Percentiles rank a stretch among this genome's conserved stretches.
Evolutionary conservation across 257 asterid species (phyloP).

Genomic region (Solanum lycopersicoides): DNA sequence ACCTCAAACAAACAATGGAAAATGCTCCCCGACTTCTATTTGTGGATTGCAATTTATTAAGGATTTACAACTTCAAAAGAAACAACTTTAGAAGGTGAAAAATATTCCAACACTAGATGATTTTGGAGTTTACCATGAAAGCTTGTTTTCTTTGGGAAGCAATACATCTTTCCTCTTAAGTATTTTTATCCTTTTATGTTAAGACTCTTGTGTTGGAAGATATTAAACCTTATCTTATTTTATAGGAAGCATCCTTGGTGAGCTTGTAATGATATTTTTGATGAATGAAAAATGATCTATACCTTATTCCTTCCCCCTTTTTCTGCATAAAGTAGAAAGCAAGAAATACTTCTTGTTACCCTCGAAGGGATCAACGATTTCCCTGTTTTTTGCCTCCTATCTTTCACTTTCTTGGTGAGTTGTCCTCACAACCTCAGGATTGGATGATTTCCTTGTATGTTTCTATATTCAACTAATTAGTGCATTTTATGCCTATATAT

Average conservation of each 20-base stretch:
- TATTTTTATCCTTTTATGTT: neutral
- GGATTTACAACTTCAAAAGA: neutral
- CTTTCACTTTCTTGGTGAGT: no score
- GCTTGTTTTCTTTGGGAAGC: neutral
- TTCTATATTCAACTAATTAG: no score
- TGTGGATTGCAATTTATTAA: neutral
- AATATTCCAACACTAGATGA: neutral
- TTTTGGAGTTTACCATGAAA: neutral
- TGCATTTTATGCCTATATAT: no score
- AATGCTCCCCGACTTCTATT: neutral
- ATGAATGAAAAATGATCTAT: neutral
- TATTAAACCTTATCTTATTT: neutral
- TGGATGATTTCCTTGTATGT: neutral
- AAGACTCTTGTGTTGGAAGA: neutral
- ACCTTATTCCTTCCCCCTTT: neutral
- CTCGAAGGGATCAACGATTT: neutral
- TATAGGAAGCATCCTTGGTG: neutral
- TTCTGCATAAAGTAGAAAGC: neutral
- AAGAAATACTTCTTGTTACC: neutral
- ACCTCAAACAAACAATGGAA: neutral
- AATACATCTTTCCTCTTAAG: neutral
- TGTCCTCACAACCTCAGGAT: no score
- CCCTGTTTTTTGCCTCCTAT: neutral
- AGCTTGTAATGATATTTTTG: neutral
- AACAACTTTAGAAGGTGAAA: neutral